Percentiles rank a stretch among this genome's conserved stretches.
These are phyloP conservation scores for Dentipellis sp. DNA, from an alignment of 768 basidiomycete genomes.

Conservation along the genomic window DNA sequence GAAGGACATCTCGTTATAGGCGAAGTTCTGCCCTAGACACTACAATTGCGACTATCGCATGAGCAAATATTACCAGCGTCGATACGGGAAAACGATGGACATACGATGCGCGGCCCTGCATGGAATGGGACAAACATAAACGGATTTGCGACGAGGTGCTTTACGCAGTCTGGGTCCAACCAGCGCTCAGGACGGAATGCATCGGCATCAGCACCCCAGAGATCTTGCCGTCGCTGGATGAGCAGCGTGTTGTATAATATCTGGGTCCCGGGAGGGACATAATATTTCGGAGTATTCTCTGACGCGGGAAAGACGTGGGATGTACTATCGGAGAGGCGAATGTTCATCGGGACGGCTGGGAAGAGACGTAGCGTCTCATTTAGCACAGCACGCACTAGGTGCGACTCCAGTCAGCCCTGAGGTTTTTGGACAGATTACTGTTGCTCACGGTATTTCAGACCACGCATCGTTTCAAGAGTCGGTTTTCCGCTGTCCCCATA, in stretches of 20 bases:
- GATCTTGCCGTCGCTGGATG: constrained; percentile 32
- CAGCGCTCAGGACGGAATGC: constrained; percentile 40
- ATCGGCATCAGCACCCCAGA: constrained; percentile 45
- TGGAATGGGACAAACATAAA: constrained; percentile 65
- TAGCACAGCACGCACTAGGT: constrained; percentile 24
- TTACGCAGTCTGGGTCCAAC: constrained; percentile 40
- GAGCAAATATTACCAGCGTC: neutral
- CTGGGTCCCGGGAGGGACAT: neutral
- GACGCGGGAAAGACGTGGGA: constrained; percentile 3
- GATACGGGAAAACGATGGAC: neutral
- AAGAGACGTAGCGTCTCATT: constrained; percentile 18
- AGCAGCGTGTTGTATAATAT: constrained; percentile 17
- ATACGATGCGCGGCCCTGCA: constrained; percentile 46
- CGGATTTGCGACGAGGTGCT: constrained; percentile 46
- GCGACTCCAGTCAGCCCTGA: constrained; percentile 13
- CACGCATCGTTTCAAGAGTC: constrained; percentile 22
- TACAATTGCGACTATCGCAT: neutral
- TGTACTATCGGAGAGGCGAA: neutral
- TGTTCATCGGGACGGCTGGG: neutral
- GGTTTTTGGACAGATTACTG: too few species aligned
- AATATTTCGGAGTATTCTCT: constrained; percentile 14
- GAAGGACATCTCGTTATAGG: constrained; percentile 44
- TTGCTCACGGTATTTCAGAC: neutral
- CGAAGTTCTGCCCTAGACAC: constrained; percentile 49
- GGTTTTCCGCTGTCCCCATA: constrained; percentile 19